Evolutionary conservation across 306 rosid genomes (phyloP).

Genomic region (Lathyrus sativus): DNA sequence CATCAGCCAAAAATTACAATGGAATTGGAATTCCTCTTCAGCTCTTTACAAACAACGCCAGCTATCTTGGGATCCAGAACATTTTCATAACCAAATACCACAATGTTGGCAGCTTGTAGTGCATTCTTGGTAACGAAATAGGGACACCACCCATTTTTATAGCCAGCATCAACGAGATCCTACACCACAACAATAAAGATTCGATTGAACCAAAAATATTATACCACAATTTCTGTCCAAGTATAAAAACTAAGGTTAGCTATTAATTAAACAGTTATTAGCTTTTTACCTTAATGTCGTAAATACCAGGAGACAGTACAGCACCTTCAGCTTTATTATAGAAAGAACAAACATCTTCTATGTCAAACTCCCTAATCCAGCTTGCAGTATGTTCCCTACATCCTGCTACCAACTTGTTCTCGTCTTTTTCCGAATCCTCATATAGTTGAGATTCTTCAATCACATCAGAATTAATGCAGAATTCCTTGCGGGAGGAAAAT

Average conservation of each 20-base stretch:
- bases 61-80: background rate
- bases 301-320: background rate
- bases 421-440: background rate
- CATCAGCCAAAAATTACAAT: background rate
- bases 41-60: background rate
- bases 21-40: background rate
- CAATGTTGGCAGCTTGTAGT: background rate
- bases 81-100: background rate
- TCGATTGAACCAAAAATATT: background rate
- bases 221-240: background rate
- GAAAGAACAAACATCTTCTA: background rate
- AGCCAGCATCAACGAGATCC: background rate
- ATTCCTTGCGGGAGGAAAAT: background rate
- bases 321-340: background rate
- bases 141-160: background rate
- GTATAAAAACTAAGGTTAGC: background rate
- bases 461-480: background rate
- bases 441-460: background rate
- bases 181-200: background rate
- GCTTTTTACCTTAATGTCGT: background rate
- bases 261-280: background rate
- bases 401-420: background rate
- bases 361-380: background rate
- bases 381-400: background rate
- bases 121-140: background rate